Evolutionary conservation across 495 filamentous ascomycete species (phyloP), one percentile per base, ranked within the genome.

Genomic region (Podospora comata): DNA sequence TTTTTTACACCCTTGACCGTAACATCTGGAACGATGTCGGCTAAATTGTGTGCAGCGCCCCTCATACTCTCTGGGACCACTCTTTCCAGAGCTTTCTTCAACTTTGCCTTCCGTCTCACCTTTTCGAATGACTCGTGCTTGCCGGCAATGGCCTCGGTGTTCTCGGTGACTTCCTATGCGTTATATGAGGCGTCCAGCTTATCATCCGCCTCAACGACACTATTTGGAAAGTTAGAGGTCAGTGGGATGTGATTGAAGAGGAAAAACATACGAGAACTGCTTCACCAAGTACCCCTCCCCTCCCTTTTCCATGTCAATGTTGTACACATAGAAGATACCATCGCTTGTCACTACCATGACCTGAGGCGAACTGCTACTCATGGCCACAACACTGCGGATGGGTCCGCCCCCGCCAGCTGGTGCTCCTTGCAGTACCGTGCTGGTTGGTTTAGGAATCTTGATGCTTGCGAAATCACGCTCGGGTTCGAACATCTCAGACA

Each of bases 321-420:
- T 94, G 77, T 92, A 98, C 18, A 98, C 91, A 71, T 94, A 97
- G 73, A 97, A 98, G 26, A 89, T 88, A 16, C 95, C 95, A 75
- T 98, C 96, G 70, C 90, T 97, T 2, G 95, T 98, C 15, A 97
- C 96, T 1, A 98, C 92, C 94, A 98, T 97, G 30, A 99, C 91
- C 72, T 97, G 93, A 0, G 96, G 95, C 15, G 90, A 92, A 72
- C 87, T 94, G 72, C 87, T 94, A 73, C 92, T 97, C 89, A 99
- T 93, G 6, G 96, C 95, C 53, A 98, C 95, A 30, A 98, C 96
- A 68, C 93, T 97, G 68, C 89, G 79, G 19, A 96, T 74, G 3
- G 72, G 60, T 5, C 71, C 68, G 26, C 73, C 71, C 18, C 65
- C 66, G 56, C 68, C 79, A 19, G 74, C 70, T n/a, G 74, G 55